These are phyloP conservation scores for Nakataea oryzae DNA, from an alignment of 2,329 filamentous ascomycete genomes.

Conservation along the genomic window DNA sequence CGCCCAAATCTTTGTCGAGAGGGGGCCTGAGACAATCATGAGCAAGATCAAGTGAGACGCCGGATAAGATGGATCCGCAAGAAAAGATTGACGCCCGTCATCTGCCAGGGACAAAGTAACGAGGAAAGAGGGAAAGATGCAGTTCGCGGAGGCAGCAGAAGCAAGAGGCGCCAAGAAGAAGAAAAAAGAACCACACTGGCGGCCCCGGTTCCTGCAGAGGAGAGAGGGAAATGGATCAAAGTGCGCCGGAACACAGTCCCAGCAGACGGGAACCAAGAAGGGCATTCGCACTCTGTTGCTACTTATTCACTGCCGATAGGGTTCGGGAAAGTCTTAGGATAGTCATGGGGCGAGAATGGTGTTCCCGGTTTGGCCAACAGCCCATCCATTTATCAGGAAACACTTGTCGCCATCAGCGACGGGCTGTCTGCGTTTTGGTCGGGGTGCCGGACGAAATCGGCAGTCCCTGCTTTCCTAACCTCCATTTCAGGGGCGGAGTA, in stretches of 20 bases:
- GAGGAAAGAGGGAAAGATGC: neutral
- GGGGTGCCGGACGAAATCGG: no score
- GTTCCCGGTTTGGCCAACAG: neutral
- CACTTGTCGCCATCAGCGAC: neutral
- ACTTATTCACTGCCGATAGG: neutral
- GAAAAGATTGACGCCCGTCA: neutral
- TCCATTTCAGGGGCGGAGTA: neutral
- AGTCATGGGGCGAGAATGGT: neutral
- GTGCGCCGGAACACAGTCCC: neutral
- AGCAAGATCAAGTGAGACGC: conserved; percentile 62
- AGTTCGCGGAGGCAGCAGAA: neutral
- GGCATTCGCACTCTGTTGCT: no score
- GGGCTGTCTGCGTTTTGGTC: no score
- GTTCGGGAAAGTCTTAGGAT: neutral
- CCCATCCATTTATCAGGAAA: neutral
- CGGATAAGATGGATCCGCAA: neutral
- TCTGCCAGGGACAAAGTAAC: neutral
- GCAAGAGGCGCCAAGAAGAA: neutral
- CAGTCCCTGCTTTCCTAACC: no score
- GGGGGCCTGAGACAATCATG: conserved; percentile 89
- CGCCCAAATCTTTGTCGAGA: conserved; percentile 72
- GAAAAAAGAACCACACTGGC: no score
- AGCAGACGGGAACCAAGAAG: neutral
- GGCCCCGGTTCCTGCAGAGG: no score
- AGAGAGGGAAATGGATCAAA: neutral